phyloP scores from a whole-genome alignment of 768 basidiomycete species.

The Sarcodon aspratus region DNA sequence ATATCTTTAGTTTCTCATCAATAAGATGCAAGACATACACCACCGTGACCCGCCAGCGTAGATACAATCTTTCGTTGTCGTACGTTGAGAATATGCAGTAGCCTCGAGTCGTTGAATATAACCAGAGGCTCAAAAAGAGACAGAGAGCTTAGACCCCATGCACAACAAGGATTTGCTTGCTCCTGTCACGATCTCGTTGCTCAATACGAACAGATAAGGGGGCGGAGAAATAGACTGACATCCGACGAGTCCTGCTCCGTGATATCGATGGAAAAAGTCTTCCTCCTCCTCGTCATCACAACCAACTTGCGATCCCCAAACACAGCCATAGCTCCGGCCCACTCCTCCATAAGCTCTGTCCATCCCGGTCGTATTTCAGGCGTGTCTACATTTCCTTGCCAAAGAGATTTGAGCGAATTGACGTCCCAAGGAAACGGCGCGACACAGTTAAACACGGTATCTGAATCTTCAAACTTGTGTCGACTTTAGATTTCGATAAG shows the following conservation, averaged over 20 bases:
- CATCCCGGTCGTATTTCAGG: slow-evolving; percentile 27
- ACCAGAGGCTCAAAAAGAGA: slow-evolving; percentile 45
- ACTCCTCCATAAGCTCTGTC: slow-evolving; percentile 33
- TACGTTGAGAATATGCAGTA: slow-evolving; percentile 47
- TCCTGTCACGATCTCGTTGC: not conserved
- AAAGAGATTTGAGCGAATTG: slow-evolving; percentile 26
- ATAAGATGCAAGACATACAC: slow-evolving; percentile 31
- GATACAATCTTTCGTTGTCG: slow-evolving; percentile 28
- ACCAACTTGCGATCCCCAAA: slow-evolving; percentile 21
- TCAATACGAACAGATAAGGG: slow-evolving; percentile 1
- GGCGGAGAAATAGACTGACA: not conserved
- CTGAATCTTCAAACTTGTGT: not conserved
- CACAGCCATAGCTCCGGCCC: slow-evolving; percentile 40
- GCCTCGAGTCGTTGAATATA: slow-evolving; percentile 39
- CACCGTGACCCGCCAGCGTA: slow-evolving; percentile 59
- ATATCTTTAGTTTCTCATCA: not conserved
- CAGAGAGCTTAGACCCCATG: slow-evolving; percentile 44
- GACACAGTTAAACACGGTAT: slow-evolving; percentile 3
- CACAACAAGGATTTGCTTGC: slow-evolving; percentile 8
- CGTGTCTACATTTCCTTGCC: slow-evolving; percentile 20
- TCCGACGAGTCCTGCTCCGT: not conserved
- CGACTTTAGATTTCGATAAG: no score
- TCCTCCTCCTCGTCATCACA: not conserved
- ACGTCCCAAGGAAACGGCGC: slow-evolving; percentile 16
- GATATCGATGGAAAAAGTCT: not conserved